Percentiles rank a stretch among this genome's conserved stretches.
These are phyloP conservation scores for Cyclotella cryptica DNA, from an alignment of 108 stramenopile species.

Conservation along the genomic window DNA sequence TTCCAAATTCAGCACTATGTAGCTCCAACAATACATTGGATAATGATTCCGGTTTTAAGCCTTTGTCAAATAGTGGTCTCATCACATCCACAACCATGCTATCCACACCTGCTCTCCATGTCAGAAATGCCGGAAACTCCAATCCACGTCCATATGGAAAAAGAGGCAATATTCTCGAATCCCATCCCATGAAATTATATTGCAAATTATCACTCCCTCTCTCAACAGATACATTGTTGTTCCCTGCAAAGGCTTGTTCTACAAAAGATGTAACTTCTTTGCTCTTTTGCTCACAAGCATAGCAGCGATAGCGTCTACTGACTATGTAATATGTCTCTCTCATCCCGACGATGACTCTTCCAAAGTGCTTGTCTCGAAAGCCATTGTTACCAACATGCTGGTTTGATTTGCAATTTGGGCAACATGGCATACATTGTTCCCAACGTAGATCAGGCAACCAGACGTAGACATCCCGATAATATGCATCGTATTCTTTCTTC, in stretches of 20 bases:
- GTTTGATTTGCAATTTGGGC: conserved; percentile 35
- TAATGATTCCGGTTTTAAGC: conserved; percentile 25
- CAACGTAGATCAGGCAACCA: conserved; percentile 38
- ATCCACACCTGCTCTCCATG: conserved; percentile 32
- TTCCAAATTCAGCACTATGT: conserved; percentile 23
- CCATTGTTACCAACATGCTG: conserved; percentile 29
- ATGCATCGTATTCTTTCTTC: conserved; percentile 13
- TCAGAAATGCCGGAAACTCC: conserved; percentile 46
- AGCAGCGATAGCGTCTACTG: conserved; percentile 27
- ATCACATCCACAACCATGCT: conserved; percentile 35
- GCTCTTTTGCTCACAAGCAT: conserved; percentile 19
- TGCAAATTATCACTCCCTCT: neutral
- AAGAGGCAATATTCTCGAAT: conserved; percentile 12
- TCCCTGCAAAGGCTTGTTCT: conserved; percentile 4
- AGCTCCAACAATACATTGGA: conserved; percentile 33
- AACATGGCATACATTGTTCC: conserved; percentile 28
- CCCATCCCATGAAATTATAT: conserved; percentile 41
- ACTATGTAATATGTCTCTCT: conserved; percentile 24
- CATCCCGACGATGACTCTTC: conserved; percentile 25
- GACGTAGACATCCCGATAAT: conserved; percentile 38
- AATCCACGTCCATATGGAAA: conserved; percentile 19
- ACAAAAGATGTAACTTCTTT: neutral
- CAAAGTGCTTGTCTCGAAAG: conserved; percentile 35
- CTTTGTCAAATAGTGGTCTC: conserved; percentile 43
- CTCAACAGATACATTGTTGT: neutral